Evolutionary conservation across 2,329 filamentous ascomycete genomes (phyloP).

Genomic region (Fusarium tricinctum): DNA sequence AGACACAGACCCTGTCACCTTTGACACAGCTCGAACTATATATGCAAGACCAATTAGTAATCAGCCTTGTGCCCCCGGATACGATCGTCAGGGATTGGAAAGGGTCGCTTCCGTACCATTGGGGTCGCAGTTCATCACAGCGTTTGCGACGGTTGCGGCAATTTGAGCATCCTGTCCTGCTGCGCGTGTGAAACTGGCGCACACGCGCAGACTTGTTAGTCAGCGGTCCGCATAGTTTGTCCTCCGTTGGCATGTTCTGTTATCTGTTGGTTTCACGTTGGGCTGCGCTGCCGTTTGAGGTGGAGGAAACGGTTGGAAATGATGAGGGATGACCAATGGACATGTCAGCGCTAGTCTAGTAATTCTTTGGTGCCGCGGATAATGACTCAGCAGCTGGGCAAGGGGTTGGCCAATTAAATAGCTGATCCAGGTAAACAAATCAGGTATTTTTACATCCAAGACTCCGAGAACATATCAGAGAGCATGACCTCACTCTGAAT

Average conservation of each 20-base stretch:
- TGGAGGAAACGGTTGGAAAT: background rate
- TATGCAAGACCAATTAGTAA: background rate
- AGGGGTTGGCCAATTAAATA: background rate
- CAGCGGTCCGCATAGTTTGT: background rate
- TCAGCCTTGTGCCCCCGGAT: too few species aligned
- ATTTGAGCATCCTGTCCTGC: slow-evolving; percentile 21
- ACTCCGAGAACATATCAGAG: too few species aligned
- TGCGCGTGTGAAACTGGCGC: slow-evolving; percentile 17
- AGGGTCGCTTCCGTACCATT: slow-evolving; percentile 1
- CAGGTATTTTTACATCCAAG: too few species aligned
- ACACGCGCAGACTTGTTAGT: slow-evolving; percentile 6
- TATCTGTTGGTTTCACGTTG: background rate
- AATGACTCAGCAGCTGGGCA: background rate
- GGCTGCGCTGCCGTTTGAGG: background rate
- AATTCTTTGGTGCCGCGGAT: background rate
- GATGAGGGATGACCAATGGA: background rate
- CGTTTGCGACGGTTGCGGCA: slow-evolving; percentile 25
- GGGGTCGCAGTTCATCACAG: slow-evolving; percentile 25
- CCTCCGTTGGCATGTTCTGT: background rate
- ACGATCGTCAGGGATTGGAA: background rate
- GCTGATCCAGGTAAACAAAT: too few species aligned
- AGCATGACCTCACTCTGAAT: too few species aligned
- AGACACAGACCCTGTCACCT: slow-evolving; percentile 4
- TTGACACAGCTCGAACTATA: slow-evolving; percentile 14
- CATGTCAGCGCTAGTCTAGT: background rate